Conservation (phyloP, 176 grass and related monocot species). For the Triticum dicoccoides region DNA sequence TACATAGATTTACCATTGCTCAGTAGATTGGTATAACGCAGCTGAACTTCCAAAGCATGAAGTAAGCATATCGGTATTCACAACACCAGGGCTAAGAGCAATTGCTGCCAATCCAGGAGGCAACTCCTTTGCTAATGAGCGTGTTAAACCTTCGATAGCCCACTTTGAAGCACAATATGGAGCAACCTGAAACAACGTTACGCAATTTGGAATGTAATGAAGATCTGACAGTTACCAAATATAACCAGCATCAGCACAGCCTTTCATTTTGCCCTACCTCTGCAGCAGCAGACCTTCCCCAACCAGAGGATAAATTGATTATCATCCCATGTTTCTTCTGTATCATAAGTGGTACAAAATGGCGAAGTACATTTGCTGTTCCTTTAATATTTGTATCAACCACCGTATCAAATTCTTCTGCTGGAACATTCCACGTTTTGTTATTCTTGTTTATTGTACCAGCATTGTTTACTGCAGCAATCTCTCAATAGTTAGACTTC, state of each 20-base stretch:
- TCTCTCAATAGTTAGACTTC: conserved; percentile 27
- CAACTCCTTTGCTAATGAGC: conserved; percentile 84
- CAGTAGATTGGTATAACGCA: conserved; percentile 73
- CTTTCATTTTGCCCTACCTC: conserved; percentile 42
- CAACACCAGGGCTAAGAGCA: conserved; percentile 90
- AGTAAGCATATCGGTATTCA: conserved; percentile 91
- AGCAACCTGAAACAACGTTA: conserved; percentile 60
- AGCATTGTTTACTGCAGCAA: conserved; percentile 83
- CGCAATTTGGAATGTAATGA: neutral
- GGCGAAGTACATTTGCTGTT: conserved; percentile 76
- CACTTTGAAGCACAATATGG: conserved; percentile 94
- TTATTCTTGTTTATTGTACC: conserved; percentile 98
- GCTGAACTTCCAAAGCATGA: conserved; percentile 87
- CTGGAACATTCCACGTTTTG: conserved; percentile 88
- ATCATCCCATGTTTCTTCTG: conserved; percentile 89
- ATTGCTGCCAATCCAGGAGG: conserved; percentile 80
- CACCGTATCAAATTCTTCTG: conserved; percentile 87
- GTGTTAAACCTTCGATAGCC: conserved; percentile 91
- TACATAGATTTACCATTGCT: conserved; percentile 65
- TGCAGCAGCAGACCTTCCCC: conserved; percentile 90
- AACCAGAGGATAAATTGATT: conserved; percentile 91
- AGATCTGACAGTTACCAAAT: conserved; percentile 7
- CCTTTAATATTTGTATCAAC: conserved; percentile 97
- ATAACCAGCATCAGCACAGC: neutral
- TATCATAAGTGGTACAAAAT: conserved; percentile 91